phyloP scores from a whole-genome alignment of 2,329 filamentous ascomycete species.

The Phialophora macrospora region DNA sequence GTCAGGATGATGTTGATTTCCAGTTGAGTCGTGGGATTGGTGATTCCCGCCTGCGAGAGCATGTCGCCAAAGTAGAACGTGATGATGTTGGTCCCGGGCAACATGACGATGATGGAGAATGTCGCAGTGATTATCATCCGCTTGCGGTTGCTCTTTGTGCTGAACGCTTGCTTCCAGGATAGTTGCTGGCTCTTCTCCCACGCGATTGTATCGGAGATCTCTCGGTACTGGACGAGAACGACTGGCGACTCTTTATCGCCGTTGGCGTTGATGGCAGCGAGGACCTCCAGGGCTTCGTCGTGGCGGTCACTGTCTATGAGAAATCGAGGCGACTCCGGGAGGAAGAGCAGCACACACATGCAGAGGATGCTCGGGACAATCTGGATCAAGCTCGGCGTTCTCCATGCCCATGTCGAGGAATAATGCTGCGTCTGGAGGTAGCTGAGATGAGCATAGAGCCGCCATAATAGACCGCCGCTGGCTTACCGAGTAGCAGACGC shows the following conservation, averaged over 20 bases:
- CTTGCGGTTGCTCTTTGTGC: slow-evolving; percentile 45
- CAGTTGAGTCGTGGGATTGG: slow-evolving; percentile 50
- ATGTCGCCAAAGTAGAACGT: slow-evolving; percentile 52
- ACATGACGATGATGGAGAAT: slow-evolving; percentile 44
- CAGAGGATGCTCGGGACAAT: slow-evolving; percentile 54
- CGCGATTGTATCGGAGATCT: slow-evolving; percentile 55
- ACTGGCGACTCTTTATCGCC: slow-evolving; percentile 50
- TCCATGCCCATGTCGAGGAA: slow-evolving; percentile 54
- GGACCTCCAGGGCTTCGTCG: slow-evolving; percentile 49
- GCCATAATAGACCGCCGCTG: no score
- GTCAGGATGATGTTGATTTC: slow-evolving; percentile 59
- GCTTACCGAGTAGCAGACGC: slow-evolving; percentile 31
- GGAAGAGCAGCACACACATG: slow-evolving; percentile 54
- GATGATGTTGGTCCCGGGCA: slow-evolving; percentile 49
- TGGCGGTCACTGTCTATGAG: slow-evolving; percentile 53
- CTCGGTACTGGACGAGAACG: slow-evolving; percentile 49
- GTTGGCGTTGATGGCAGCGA: slow-evolving; percentile 54
- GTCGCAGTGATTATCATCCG: slow-evolving; percentile 48
- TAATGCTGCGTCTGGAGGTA: slow-evolving; percentile 27
- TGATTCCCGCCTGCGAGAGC: slow-evolving; percentile 48
- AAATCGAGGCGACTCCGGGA: slow-evolving; percentile 67
- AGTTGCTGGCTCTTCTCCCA: slow-evolving; percentile 50
- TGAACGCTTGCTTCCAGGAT: slow-evolving; percentile 22
- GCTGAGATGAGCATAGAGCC: not conserved
- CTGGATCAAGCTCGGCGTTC: slow-evolving; percentile 60